Conservation (phyloP, 257 asterid species). For the Lavandula angustifolia region DNA sequence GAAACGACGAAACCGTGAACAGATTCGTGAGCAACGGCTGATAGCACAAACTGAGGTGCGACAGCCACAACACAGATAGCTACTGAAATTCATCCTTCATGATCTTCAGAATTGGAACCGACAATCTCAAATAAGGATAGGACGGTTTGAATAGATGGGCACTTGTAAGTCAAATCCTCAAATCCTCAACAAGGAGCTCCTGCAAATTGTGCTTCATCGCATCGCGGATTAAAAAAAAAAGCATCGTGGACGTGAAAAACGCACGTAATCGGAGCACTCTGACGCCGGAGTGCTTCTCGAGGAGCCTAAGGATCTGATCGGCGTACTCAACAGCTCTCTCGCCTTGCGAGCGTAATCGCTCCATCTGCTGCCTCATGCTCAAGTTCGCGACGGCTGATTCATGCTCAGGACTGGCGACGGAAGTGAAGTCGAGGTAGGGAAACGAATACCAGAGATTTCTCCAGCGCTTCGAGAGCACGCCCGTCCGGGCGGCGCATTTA, state of each 20-base stretch:
- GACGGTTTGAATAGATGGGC: constrained; percentile 55
- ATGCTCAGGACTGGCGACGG: constrained; percentile 23
- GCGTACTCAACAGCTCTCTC: constrained; percentile 41
- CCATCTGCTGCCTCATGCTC: background rate
- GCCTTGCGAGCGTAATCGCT: constrained; percentile 28
- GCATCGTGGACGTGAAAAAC: constrained; percentile 49
- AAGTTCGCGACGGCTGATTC: constrained; percentile 17
- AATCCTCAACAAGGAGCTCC: constrained; percentile 70
- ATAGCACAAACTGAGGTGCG: constrained; percentile 48
- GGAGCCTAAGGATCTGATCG: constrained; percentile 51
- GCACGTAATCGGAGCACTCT: constrained; percentile 59
- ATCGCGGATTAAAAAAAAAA: constrained; percentile 52
- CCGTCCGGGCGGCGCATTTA: constrained; percentile 58
- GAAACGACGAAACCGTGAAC: constrained; percentile 63
- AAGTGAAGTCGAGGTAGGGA: constrained; percentile 83
- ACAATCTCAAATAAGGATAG: constrained; percentile 63
- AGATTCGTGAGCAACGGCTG: constrained; percentile 52
- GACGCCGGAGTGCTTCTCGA: constrained; percentile 47
- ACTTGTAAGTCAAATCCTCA: constrained; percentile 58
- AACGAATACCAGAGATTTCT: constrained; percentile 57
- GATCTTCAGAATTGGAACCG: constrained; percentile 49
- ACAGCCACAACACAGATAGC: constrained; percentile 48
- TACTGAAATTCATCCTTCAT: constrained; percentile 62
- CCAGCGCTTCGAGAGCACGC: constrained; percentile 72
- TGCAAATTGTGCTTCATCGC: constrained; percentile 68